Percentiles rank a stretch among this genome's conserved stretches.
Conservation (phyloP, 441 rosid genomes). For the California macrophylla region DNA sequence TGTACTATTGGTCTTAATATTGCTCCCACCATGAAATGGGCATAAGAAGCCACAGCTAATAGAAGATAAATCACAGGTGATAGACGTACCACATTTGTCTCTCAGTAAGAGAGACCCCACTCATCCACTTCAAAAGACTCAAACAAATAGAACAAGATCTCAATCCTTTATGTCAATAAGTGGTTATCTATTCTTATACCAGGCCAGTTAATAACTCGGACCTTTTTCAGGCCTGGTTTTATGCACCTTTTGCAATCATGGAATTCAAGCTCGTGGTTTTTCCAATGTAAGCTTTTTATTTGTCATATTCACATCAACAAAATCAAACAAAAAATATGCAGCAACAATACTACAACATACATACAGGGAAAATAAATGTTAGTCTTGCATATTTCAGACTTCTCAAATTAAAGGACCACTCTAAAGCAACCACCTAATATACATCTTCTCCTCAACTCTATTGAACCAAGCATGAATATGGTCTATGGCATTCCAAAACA, state of each 20-base stretch:
- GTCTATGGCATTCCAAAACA: background rate
- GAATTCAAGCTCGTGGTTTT: background rate
- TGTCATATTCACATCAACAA: background rate
- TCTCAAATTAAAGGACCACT: background rate
- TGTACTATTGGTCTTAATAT: background rate
- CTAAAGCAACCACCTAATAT: slow-evolving; percentile 3
- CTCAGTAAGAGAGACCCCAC: background rate
- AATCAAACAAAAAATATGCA: background rate
- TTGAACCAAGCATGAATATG: background rate
- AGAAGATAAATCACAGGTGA: background rate
- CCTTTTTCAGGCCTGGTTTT: background rate
- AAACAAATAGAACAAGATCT: background rate
- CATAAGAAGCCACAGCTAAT: background rate
- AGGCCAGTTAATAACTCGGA: background rate
- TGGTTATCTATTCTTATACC: background rate
- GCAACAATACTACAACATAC: background rate
- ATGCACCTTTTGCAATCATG: background rate
- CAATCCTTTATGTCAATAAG: background rate
- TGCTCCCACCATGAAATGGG: background rate
- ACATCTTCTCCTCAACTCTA: background rate
- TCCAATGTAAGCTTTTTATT: background rate
- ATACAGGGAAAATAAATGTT: background rate
- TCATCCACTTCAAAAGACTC: background rate
- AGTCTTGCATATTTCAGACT: background rate
- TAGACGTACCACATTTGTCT: background rate